Base-by-base conservation (phyloP, 1,284 basidiomycete species). In the Malassezia sp. region DNA sequence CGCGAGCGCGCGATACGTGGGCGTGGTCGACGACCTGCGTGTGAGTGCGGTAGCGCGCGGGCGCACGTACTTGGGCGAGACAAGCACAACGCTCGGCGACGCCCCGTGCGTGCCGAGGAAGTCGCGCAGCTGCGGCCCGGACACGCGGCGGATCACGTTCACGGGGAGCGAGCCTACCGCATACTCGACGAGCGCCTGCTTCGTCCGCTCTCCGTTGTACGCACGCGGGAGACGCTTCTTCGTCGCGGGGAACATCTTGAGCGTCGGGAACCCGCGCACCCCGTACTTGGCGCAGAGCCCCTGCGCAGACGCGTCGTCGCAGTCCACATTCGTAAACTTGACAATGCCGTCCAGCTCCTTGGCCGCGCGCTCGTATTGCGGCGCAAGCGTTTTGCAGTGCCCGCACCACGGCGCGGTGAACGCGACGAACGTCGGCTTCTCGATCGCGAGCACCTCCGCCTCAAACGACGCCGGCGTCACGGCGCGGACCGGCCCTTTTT, bases 251-350 rank as follows among this genome's bases (percentile, higher is more conserved):
- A 71, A 52, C 81, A 75, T 45, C 90, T 80, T 26, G 74, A 95
- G 70, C 3, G 89, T 93, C 1, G 90, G 89, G 77, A 90, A 95
- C 2, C 90, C 89, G 72, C 88, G 76, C 17, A 93, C 78, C n/a
- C 80, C 79, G 75, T 84, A 84, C 53, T 86, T 79, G 0, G 79
- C 79, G 65, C 89, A 95, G 8, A 90, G 72, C 6, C 74, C 75
- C 70, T 84, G 86, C 73, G 93, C 91, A 61, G 75, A 73, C 20
- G 80, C 77, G n/a, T 77, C 81, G 61, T 95, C 89, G 57, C 89
- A 95, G 70, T 95, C 86, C 34, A 95, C 78, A 10, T 86, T 84
- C 70, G 89, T 91, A 51, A 85, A 77, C 1, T 87, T 86, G 26
- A 95, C 77, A 28, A 95, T 75, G 7, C 88, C 87, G 49, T 81